Evolutionary conservation across 805 yeast species (phyloP).

Genomic region (Alloascoidea africana): DNA sequence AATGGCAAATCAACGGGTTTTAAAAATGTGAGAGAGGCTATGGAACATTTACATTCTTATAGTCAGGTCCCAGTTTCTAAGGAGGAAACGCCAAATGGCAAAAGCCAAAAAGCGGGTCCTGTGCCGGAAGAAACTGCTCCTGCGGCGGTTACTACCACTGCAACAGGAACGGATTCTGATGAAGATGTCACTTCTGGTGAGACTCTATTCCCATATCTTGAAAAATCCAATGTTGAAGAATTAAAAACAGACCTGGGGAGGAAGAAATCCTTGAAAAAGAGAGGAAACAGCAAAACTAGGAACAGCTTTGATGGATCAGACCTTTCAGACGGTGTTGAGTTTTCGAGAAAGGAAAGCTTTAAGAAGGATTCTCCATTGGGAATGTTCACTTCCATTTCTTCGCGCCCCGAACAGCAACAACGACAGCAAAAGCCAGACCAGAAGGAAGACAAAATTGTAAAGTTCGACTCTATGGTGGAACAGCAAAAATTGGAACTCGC

Average conservation of each 20-base stretch:
- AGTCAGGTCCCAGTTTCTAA: no score
- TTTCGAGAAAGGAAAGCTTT: no score
- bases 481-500: not conserved
- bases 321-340: not conserved
- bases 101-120: no score
- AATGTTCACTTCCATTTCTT: no score
- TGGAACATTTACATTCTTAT: no score
- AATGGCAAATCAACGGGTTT: no score
- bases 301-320: slow-evolving; percentile 3
- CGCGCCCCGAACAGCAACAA: no score
- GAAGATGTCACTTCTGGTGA: slow-evolving; percentile 14
- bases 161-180: slow-evolving; percentile 5
- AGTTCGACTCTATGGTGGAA: not conserved
- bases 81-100: no score
- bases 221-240: slow-evolving; percentile 14
- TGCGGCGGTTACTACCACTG: no score
- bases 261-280: slow-evolving; percentile 17
- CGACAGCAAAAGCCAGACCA: not conserved
- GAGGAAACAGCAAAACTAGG: slow-evolving; percentile 12
- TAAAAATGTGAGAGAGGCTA: no score
- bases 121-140: no score
- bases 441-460: not conserved
- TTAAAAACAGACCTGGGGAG: slow-evolving; percentile 19
- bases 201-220: slow-evolving; percentile 18
- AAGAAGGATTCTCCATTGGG: no score